A percentile compares a stretch with the other conserved stretches of the same genome.
phyloP scores from a whole-genome alignment of 768 basidiomycete species.

The Gymnopilus dilepis region DNA sequence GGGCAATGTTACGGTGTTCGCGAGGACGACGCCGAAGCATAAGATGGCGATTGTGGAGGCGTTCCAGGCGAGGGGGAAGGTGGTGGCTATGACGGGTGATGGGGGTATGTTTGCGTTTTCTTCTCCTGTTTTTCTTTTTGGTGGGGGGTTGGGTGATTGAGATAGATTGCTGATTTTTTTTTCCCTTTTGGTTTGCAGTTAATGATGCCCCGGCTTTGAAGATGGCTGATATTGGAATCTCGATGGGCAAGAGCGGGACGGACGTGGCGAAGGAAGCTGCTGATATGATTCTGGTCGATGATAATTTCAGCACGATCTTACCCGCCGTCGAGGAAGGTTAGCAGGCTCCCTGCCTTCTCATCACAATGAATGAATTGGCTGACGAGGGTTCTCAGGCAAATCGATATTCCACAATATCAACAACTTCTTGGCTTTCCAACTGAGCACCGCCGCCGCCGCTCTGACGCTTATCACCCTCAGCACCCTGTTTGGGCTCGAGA shows the following conservation, averaged over 20 bases:
- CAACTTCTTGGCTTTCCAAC: conserved; percentile 96
- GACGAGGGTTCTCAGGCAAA: conserved; percentile 61
- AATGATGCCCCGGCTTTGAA: conserved; percentile 97
- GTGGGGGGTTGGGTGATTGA: background rate
- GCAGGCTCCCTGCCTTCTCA: conserved; percentile 20
- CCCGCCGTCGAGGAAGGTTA: conserved; percentile 93
- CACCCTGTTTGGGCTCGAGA: conserved; percentile 87
- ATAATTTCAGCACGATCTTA: conserved; percentile 94
- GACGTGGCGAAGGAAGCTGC: conserved; percentile 99
- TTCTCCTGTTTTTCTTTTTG: background rate
- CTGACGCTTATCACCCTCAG: conserved; percentile 94
- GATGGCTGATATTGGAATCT: conserved; percentile 97
- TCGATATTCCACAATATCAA: conserved; percentile 99
- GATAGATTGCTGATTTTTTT: conserved; percentile 14
- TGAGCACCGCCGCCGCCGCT: conserved; percentile 96
- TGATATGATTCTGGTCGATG: conserved; percentile 95
- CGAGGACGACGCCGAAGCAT: conserved; percentile 93
- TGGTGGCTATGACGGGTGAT: conserved; percentile 98
- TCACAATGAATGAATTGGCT: conserved; percentile 15
- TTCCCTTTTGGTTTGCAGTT: conserved; percentile 45
- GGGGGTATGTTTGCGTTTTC: conserved; percentile 66
- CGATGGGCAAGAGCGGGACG: conserved; percentile 98
- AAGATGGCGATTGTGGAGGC: conserved; percentile 98
- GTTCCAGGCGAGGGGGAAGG: conserved; percentile 85
- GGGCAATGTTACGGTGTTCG: conserved; percentile 86